Evolutionary conservation across 106 monocot species (phyloP), one percentile per base, ranked within the genome.

Genomic region (Phalaenopsis aphrodite): DNA sequence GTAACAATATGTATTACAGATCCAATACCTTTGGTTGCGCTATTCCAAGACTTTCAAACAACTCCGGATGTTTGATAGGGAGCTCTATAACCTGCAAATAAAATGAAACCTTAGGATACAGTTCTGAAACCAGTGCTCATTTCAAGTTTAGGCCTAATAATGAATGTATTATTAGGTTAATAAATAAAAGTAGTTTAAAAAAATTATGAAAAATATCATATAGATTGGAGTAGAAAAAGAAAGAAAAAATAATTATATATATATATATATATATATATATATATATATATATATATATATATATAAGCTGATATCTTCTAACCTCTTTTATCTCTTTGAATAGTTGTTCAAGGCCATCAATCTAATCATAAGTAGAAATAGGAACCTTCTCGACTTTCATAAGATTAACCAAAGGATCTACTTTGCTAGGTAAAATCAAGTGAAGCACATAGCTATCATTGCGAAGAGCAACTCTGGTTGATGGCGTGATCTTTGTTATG

Each of bases 331-430:
- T 98, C 80, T 98, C 98, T 85, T 98, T 98, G 30, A 98, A 94
- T 83, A 94, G 98, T 77, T 98, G 98, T 68, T 98, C 98, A 81
- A 98, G 94, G 30, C 98, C 98, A 77, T 94, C 98, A 81, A 97
- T 97, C 97, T 94, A 94, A 78, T 97, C 97, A 81, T 97, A 97
- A 47, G 97, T 97, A 66, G 98, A 98, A 85, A 94, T 94, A 66
- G 98, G 98, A 81, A 98, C 98, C 85, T 98, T 98, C 77, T 98
- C 98, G 52, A 98, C 98, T 76, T 98, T 98, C 98, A 98, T 98
- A 42, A 98, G 90, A 67, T 98, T 98, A 75, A 98, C 98, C 55
- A 98, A 67, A 23, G 98, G 98, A 75, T 98, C 98, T 24, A 98
- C 98, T 83, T 98, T 98, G 83, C 98, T 98, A 42, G 97, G 97